Base-by-base conservation (phyloP, 805 yeast genomes). In the Candida jianshihensis region DNA sequence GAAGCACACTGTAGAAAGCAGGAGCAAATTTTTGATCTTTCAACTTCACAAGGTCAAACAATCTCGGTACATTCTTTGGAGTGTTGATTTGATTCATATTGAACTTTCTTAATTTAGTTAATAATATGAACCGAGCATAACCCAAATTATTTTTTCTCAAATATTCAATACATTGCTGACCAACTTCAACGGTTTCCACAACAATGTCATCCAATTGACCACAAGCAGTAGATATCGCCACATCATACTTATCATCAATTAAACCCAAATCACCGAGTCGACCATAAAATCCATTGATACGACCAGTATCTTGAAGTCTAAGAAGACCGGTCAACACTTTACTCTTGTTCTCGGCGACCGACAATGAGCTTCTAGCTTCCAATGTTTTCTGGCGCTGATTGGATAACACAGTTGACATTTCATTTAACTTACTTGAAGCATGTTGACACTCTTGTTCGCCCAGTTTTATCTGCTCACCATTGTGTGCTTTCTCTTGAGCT, bases 161-260 rank as follows among this genome's bases (percentile, higher is more conserved):
- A 51, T 85, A 80, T 29, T 85, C 90, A 37, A 92, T 82, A 55
- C 94, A 83, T 38, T 70, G 74, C 46, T 78, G 82, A 6, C 87
- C 94, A 35, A 78, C 74, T 36, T 73, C 75, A 3, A 79, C 76
- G 4, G 75, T 71, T 33, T 88, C 97, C 3, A 92, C 97, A 14
- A 92, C 97, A 70, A 88, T 78, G 43, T 94, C 90, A 55, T 90
- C 95, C 39, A 92, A 66, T 8, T 89, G 79, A 1, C 95, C 88
- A 46, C 92, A 87, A 0, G 96, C 97, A 0, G 97, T 92, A 0
- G 97, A 88, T 8, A 92, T 77, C 0, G 98, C 98, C 35, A 88
- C 74, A 59, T 94, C 97, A 56, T 83, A 92, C 49, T 75, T 72
- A 44, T 82, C 85, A 54, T 87, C 96, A 44, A 92, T 92, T 2